phyloP scores from a whole-genome alignment of 2,329 filamentous ascomycete species.

The Verticillium albo-atrum region DNA sequence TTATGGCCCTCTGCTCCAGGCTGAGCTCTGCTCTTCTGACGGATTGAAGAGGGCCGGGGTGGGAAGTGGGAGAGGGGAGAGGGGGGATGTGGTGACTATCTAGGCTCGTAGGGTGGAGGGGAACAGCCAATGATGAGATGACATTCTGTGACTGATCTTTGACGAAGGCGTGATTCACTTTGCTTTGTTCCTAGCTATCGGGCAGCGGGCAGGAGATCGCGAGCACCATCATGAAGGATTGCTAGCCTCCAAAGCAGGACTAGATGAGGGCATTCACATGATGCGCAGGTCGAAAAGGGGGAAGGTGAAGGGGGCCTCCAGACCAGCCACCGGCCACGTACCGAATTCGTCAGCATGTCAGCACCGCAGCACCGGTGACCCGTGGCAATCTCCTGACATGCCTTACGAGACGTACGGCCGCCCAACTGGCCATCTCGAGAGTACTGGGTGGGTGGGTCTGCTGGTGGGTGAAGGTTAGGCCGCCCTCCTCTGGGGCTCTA shows the following conservation, averaged over 20 bases:
- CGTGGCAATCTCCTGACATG: not conserved
- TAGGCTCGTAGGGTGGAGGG: not conserved
- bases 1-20: not conserved
- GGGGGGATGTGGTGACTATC: not conserved
- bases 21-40: too few species aligned
- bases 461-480: not conserved
- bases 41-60: not conserved
- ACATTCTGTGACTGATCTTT: constrained; percentile 1
- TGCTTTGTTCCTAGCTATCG: too few species aligned
- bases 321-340: too few species aligned
- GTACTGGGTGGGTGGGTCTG: too few species aligned
- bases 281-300: too few species aligned
- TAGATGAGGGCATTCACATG: too few species aligned
- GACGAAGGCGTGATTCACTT: too few species aligned
- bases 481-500: not conserved
- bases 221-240: too few species aligned
- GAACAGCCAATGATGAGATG: constrained; percentile 11
- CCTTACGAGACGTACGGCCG: not conserved
- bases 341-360: not conserved
- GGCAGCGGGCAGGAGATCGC: not conserved
- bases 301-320: too few species aligned
- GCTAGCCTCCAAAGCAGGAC: too few species aligned
- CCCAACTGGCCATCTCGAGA: too few species aligned
- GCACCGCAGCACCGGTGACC: not conserved
- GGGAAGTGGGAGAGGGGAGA: too few species aligned